Base-by-base conservation (phyloP, 2,329 filamentous ascomycete species). In the Claviceps citrina region DNA sequence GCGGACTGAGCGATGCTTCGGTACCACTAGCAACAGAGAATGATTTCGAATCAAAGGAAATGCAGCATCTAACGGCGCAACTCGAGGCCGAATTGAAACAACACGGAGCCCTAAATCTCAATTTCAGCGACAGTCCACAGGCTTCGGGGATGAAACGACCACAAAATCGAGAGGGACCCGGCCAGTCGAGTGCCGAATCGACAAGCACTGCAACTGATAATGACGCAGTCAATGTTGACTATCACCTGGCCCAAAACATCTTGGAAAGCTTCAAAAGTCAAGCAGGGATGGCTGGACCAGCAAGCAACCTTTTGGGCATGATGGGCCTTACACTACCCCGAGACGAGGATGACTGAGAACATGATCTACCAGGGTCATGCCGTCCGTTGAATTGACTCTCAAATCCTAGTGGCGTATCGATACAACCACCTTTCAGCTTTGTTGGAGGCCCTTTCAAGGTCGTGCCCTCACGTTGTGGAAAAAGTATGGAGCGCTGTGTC, bases 191-290 rank as follows among this genome's bases (percentile, higher is more conserved):
- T 26, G 13, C 24, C 13, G 16, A 7, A 7, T 9, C 67, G 19
- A 63, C 73, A 30, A 66, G n/a, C n/a, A n/a, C 69, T 3, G 67
- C 71, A 7, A 66, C 65, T 8, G 61, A 59, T 3, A 62, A 74
- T 8, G 69, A 73, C 0, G 76, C 81, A 39, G 71, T 91, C 4
- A 70, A 86, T 46, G 75, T 91, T 22, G 84, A 96, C 54, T 82
- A 86, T 49, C 89, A 91, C 45, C 67, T 98, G 19, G 86, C 84
- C 15, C 85, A 82, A 57, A 96, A 96, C 52, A 66, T 98, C 40
- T 66, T 98, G 1, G 85, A 95, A 57, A 89, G 84, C 51, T 87
- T 98, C 61, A 93, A 93, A 54, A 80, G 83, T 13, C 89, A 96
- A 57, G 84, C 69, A 15, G 91, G 91, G 10, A 74, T 81, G 66